A percentile compares a stretch with the other conserved stretches of the same genome.
phyloP scores from a whole-genome alignment of 1,139 yeast species.

The Debaryomyces sp. region DNA sequence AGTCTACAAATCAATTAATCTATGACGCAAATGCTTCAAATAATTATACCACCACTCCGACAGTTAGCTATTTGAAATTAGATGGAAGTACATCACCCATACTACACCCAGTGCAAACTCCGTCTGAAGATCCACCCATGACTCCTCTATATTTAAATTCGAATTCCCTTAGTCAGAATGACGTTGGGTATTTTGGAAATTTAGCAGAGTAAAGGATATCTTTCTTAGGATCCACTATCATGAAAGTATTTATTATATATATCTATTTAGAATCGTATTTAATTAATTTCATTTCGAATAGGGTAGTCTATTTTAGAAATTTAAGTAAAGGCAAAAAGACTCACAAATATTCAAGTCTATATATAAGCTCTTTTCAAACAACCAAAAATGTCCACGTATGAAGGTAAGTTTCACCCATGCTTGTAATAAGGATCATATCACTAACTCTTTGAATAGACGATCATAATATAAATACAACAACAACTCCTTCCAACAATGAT shows the following conservation, averaged over 20 bases:
- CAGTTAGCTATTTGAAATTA: conserved; percentile 8
- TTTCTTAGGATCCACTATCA: not conserved
- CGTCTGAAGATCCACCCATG: conserved; percentile 49
- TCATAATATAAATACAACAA: conserved; percentile 27
- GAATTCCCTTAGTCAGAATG: conserved; percentile 9
- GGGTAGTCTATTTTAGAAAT: not conserved
- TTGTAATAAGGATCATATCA: conserved; percentile 3
- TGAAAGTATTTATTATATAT: not conserved
- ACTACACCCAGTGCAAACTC: conserved; percentile 47
- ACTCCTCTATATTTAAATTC: conserved; percentile 43
- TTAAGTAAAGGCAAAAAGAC: not conserved
- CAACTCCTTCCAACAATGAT: conserved; percentile 1
- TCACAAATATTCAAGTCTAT: conserved; percentile 2
- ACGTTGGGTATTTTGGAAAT: conserved; percentile 16
- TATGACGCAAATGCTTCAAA: not conserved
- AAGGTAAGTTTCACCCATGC: conserved; percentile 34
- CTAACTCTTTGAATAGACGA: conserved; percentile 34
- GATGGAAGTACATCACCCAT: conserved; percentile 39
- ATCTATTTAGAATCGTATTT: not conserved
- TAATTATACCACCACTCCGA: conserved; percentile 12
- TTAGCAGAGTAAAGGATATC: conserved; percentile 12
- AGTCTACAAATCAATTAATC: conserved; percentile 6
- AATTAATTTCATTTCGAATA: not conserved
- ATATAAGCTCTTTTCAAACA: not conserved
- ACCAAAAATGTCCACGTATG: conserved; percentile 41